Percentiles rank a stretch among this genome's conserved stretches.
These are phyloP conservation scores for Tulasnella sp. DNA, from an alignment of 768 basidiomycete genomes.

Conservation along the genomic window DNA sequence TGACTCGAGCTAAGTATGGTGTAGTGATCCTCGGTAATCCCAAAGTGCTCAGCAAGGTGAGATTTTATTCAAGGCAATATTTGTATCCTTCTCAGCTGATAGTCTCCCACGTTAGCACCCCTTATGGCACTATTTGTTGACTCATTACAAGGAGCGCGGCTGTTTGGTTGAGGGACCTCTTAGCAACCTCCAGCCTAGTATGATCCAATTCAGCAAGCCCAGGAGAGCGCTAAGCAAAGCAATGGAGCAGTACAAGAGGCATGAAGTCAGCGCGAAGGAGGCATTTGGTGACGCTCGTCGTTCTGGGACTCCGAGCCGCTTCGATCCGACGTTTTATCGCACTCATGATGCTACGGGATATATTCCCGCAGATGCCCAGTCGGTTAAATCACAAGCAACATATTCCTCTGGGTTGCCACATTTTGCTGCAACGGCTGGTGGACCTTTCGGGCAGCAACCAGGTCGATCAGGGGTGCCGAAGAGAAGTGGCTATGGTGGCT, in stretches of 20 bases:
- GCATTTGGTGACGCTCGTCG: conserved; percentile 42
- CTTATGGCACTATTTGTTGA: conserved; percentile 94
- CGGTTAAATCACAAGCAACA: conserved; percentile 90
- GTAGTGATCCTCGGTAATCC: conserved; percentile 99
- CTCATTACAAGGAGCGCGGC: conserved; percentile 94
- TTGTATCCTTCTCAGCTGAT: conserved; percentile 8
- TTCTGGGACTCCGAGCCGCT: conserved; percentile 85
- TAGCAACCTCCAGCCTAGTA: conserved; percentile 90
- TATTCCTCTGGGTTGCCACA: conserved; percentile 86
- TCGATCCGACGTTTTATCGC: conserved; percentile 90
- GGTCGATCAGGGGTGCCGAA: conserved; percentile 54
- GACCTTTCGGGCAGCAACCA: conserved; percentile 55
- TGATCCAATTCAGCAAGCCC: conserved; percentile 99
- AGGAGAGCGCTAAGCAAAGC: conserved; percentile 77
- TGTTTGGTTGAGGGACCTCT: conserved; percentile 93
- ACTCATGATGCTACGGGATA: conserved; percentile 88
- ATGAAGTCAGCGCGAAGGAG: conserved; percentile 84
- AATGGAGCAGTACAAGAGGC: conserved; percentile 85
- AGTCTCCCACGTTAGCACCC: too few species aligned
- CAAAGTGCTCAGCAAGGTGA: conserved; percentile 94
- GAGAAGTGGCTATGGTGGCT: conserved; percentile 52
- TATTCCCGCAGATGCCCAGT: conserved; percentile 91
- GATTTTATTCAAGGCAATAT: neutral
- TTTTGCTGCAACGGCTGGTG: conserved; percentile 46
- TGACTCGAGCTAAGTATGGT: conserved; percentile 95